Evolutionary conservation across 306 rosid genomes (phyloP).

Genomic region (apple (Malus domestica)): ASM211411v1 NC_041803.1:16508001-16508500

Average conservation of each 20-base stretch:
- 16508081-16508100: conserved; percentile 28
- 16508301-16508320: conserved; percentile 9
- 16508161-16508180: conserved; percentile 27
- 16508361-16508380: conserved; percentile 31
- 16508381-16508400: background rate
- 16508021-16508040: conserved; percentile 15
- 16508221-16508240: conserved; percentile 39
- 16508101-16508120: conserved; percentile 39
- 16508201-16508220: conserved; percentile 32
- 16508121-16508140: conserved; percentile 46
- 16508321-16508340: conserved; percentile 15
- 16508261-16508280: conserved; percentile 23
- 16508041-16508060: conserved; percentile 38
- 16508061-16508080: conserved; percentile 53
- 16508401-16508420: background rate
- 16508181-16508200: conserved; percentile 8
- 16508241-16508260: conserved; percentile 25
- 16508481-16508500: background rate
- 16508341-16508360: conserved; percentile 24
- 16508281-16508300: conserved; percentile 23
- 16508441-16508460: no score
- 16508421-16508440: background rate
- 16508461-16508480: no score
- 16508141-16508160: conserved; percentile 48
- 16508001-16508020: conserved; percentile 1